Evolutionary conservation across 805 yeast species (phyloP).

Genomic region (Pichia membranifaciens): DNA sequence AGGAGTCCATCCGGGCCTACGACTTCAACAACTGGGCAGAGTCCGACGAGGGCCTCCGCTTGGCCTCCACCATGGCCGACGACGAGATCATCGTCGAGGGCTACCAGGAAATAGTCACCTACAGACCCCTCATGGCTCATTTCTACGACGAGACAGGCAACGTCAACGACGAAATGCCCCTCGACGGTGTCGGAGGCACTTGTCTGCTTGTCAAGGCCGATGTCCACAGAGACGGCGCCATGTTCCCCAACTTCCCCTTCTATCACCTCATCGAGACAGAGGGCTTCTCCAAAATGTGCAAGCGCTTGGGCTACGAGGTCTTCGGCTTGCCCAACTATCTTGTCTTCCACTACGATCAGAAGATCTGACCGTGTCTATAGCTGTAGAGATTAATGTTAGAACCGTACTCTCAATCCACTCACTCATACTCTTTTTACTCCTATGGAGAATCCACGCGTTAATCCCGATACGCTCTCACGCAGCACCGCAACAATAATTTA

Average conservation of each 20-base stretch:
- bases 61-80: constrained; percentile 68
- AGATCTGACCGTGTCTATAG: too few relatives aligned
- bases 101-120: constrained; percentile 87
- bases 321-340: constrained; percentile 91
- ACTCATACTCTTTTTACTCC: neutral
- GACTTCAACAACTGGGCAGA: constrained; percentile 97
- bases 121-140: constrained; percentile 91
- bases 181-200: constrained; percentile 98
- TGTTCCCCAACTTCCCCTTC: constrained; percentile 98
- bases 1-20: constrained; percentile 69
- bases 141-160: constrained; percentile 66
- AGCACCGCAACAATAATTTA: too few relatives aligned
- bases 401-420: neutral
- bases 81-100: constrained; percentile 96
- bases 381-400: too few relatives aligned
- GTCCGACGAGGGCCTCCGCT: constrained; percentile 66
- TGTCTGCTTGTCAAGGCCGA: constrained; percentile 94
- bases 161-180: constrained; percentile 59
- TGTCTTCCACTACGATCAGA: constrained; percentile 87
- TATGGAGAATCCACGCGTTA: too few relatives aligned
- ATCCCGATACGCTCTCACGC: too few relatives aligned
- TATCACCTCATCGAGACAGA: constrained; percentile 96
- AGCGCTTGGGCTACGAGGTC: constrained; percentile 84
- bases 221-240: constrained; percentile 98
- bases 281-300: constrained; percentile 98